phyloP scores from a whole-genome alignment of 306 rosid genomes.

The Cicer bijugum region DNA sequence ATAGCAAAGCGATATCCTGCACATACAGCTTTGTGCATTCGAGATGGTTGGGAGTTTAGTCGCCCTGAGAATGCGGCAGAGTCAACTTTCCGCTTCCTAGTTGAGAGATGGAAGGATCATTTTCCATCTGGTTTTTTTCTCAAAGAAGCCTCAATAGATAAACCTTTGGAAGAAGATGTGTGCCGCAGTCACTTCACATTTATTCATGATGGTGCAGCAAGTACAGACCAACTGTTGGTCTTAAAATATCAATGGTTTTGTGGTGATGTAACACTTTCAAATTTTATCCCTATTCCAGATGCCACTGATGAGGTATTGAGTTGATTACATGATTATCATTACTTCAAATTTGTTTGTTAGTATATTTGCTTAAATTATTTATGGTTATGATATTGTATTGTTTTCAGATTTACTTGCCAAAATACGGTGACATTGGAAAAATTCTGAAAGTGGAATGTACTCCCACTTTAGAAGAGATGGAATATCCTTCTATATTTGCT shows the following conservation, averaged over 20 bases:
- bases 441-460: slow-evolving; percentile 89
- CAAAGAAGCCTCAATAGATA: slow-evolving; percentile 81
- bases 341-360: slow-evolving; percentile 33
- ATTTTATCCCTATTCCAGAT: slow-evolving; percentile 69
- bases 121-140: slow-evolving; percentile 70
- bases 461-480: slow-evolving; percentile 65
- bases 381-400: slow-evolving; percentile 35
- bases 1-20: slow-evolving; percentile 88
- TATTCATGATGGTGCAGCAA: slow-evolving; percentile 58
- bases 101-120: slow-evolving; percentile 86
- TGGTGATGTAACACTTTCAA: slow-evolving; percentile 73
- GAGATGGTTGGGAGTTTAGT: slow-evolving; percentile 97
- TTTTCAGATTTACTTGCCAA: slow-evolving; percentile 89
- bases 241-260: slow-evolving; percentile 91
- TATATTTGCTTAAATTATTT: slow-evolving; percentile 4
- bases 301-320: slow-evolving; percentile 78
- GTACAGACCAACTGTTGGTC: slow-evolving; percentile 54
- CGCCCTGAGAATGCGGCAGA: slow-evolving; percentile 80
- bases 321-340: slow-evolving; percentile 34
- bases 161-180: slow-evolving; percentile 88
- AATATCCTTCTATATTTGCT: slow-evolving; percentile 84
- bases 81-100: slow-evolving; percentile 79
- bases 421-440: slow-evolving; percentile 75
- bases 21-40: slow-evolving; percentile 81
- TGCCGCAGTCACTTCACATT: slow-evolving; percentile 82